These are phyloP conservation scores for Quercus glauca DNA, from an alignment of 306 rosid species.

Conservation along the genomic window DNA sequence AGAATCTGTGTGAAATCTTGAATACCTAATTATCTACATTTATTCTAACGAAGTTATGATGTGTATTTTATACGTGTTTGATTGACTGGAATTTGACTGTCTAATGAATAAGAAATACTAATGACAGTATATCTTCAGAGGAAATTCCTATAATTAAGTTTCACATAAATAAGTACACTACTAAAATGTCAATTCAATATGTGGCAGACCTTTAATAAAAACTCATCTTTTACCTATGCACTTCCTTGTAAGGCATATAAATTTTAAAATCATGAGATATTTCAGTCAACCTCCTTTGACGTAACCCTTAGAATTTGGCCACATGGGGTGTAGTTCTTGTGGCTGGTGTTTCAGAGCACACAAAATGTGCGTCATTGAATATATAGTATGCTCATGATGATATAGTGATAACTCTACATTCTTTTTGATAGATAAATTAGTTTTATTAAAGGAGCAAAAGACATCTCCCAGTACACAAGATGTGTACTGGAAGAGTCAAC, in stretches of 20 bases:
- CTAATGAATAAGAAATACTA: background rate
- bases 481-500: no score
- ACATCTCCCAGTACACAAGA: no score
- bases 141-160: background rate
- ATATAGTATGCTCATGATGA: background rate
- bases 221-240: no score
- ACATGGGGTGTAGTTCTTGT: background rate
- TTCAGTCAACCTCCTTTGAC: background rate
- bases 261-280: background rate
- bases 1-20: background rate
- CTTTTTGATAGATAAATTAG: no score
- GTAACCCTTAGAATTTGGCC: background rate
- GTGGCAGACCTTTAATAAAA: background rate
- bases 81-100: background rate
- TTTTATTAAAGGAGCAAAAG: no score
- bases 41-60: background rate
- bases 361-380: background rate
- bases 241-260: background rate
- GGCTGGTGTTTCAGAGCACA: background rate
- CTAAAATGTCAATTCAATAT: background rate
- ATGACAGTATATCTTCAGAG: background rate
- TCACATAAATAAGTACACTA: background rate
- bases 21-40: background rate
- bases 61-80: background rate
- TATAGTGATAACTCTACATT: background rate